phyloP scores from a whole-genome alignment of 148 eudicot genomes.

The Fagopyrum homotropicum region DNA sequence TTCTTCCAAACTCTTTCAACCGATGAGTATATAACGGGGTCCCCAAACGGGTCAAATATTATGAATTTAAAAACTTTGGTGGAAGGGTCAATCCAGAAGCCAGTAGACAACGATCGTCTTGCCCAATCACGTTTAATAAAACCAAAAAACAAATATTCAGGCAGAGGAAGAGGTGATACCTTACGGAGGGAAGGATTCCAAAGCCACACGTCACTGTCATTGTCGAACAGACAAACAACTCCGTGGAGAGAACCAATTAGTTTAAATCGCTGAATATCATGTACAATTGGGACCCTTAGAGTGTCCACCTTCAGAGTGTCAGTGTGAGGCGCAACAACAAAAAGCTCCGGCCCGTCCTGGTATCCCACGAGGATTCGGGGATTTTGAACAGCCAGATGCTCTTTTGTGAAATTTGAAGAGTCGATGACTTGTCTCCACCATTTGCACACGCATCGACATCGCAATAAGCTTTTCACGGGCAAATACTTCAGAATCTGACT shows the following conservation, averaged over 20 bases:
- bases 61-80: not conserved
- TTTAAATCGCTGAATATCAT: too few relatives aligned
- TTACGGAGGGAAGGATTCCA: not conserved
- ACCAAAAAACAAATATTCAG: not conserved
- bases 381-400: not conserved
- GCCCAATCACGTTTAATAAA: not conserved
- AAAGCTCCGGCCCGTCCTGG: not conserved
- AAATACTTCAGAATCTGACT: not conserved
- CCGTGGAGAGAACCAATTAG: not conserved
- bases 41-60: not conserved
- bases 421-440: slow-evolving; percentile 2
- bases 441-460: slow-evolving; percentile 2
- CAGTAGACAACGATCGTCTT: not conserved
- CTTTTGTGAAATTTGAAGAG: not conserved
- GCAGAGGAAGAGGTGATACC: not conserved
- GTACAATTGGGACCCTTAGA: not conserved
- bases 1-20: not conserved
- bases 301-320: not conserved
- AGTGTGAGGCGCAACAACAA: not conserved
- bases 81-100: slow-evolving; percentile 2
- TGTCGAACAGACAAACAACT: not conserved
- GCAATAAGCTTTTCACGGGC: not conserved
- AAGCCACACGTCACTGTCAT: not conserved
- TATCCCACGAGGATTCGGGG: not conserved
- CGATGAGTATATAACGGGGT: not conserved